phyloP scores from a whole-genome alignment of 2,329 filamentous ascomycete species.

The Ophiostoma triangulosporum region DNA sequence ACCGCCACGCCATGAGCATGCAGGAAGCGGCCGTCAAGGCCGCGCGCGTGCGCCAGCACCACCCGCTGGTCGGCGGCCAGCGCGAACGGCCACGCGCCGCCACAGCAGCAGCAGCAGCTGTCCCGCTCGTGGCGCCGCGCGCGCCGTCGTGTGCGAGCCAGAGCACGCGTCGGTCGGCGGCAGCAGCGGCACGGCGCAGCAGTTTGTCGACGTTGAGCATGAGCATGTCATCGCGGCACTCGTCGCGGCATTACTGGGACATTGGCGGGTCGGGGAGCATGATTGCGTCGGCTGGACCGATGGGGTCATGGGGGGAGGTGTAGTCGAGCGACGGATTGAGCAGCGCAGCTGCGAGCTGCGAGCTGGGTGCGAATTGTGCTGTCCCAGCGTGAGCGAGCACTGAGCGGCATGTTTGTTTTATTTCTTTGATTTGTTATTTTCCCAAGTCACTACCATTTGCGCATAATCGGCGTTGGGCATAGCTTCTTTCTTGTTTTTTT shows the following conservation, averaged over 20 bases:
- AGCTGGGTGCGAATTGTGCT: no score
- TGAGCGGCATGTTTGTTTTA: neutral
- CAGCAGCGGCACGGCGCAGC: slow-evolving; percentile 38
- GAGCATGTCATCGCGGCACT: slow-evolving; percentile 4
- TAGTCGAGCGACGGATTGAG: slow-evolving; percentile 19
- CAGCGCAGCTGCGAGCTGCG: neutral
- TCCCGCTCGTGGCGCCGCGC: slow-evolving; percentile 20
- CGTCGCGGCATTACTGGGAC: slow-evolving; percentile 72
- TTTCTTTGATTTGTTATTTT: neutral
- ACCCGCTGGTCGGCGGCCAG: slow-evolving; percentile 57
- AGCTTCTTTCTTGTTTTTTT: neutral
- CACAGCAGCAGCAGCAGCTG: no score
- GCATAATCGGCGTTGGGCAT: neutral
- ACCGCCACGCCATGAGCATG: slow-evolving; percentile 23
- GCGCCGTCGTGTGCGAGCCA: slow-evolving; percentile 71
- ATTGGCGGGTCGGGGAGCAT: slow-evolving; percentile 67
- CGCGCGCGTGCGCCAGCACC: slow-evolving; percentile 75
- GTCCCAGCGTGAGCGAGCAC: neutral
- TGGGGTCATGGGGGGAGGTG: slow-evolving; percentile 71
- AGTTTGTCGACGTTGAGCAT: slow-evolving; percentile 30
- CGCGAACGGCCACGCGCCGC: slow-evolving; percentile 32
- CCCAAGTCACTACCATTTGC: neutral
- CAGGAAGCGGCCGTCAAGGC: slow-evolving; percentile 63
- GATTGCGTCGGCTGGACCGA: slow-evolving; percentile 50
- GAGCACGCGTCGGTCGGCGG: slow-evolving; percentile 56